Evolutionary conservation across 2,329 filamentous ascomycete species (phyloP).

Genomic region (Scleromitrula shiraiana): DNA sequence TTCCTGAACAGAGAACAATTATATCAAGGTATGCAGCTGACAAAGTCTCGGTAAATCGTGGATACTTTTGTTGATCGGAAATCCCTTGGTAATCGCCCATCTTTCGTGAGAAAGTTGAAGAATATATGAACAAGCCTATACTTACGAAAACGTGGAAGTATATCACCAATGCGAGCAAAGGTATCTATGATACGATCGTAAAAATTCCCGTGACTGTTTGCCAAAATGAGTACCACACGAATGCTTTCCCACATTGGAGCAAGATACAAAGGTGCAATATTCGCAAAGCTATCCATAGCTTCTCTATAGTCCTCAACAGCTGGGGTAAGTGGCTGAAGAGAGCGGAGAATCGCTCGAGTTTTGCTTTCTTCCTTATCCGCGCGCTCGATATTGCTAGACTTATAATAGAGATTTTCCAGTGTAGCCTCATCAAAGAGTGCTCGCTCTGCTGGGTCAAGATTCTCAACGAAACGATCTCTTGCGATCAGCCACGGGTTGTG

Average conservation of each 20-base stretch:
- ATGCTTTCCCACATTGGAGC: background rate
- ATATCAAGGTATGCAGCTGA: background rate
- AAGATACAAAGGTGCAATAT: background rate
- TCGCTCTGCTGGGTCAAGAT: background rate
- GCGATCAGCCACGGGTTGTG: slow-evolving; percentile 1
- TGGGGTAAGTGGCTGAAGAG: background rate
- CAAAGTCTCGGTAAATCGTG: background rate
- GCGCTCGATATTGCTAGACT: background rate
- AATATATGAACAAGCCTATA: no score
- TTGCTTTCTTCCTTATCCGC: background rate
- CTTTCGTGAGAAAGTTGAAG: background rate
- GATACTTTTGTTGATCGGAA: background rate
- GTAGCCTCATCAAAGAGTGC: background rate
- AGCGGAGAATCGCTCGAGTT: background rate
- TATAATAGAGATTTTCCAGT: background rate
- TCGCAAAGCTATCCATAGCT: background rate
- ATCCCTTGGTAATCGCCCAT: background rate
- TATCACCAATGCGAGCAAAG: background rate
- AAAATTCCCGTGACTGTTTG: background rate
- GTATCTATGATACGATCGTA: slow-evolving; percentile 1
- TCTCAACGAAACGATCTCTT: background rate
- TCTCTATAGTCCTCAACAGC: background rate
- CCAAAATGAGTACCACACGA: background rate
- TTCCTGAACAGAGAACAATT: background rate
- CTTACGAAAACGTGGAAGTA: background rate